These are phyloP conservation scores for Tricholoma matsutake DNA, from an alignment of 768 basidiomycete genomes.

Conservation along the genomic window DNA sequence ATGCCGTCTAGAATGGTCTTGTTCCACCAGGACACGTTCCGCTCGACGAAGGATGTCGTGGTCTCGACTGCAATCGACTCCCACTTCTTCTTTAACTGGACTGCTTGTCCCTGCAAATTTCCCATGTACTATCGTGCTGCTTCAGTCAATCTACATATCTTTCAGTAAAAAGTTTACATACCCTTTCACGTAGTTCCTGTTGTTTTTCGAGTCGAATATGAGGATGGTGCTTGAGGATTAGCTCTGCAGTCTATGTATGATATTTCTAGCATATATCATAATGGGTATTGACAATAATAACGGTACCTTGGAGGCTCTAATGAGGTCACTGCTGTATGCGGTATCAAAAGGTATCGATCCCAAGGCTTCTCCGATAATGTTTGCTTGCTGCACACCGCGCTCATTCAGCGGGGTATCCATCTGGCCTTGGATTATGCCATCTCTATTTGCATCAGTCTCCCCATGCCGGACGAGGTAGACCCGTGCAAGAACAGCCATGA, in stretches of 20 bases:
- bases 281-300: constrained; percentile 3
- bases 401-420: constrained; percentile 65
- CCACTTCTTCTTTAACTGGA: constrained; percentile 11
- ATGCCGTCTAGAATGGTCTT: constrained; percentile 33
- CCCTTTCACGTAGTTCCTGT: constrained; percentile 61
- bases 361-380: constrained; percentile 50
- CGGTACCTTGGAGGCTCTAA: constrained; percentile 61
- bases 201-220: constrained; percentile 40
- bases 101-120: constrained; percentile 48
- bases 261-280: background rate
- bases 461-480: constrained; percentile 76
- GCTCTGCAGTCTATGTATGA: constrained; percentile 58
- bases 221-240: constrained; percentile 55
- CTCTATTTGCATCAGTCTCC: constrained; percentile 69
- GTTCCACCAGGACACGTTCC: constrained; percentile 66
- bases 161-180: constrained; percentile 25
- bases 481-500: constrained; percentile 33
- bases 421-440: constrained; percentile 72
- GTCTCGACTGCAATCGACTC: constrained; percentile 17
- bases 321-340: constrained; percentile 72
- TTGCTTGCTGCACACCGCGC: constrained; percentile 57
- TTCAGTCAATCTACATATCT: background rate
- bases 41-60: constrained; percentile 40
- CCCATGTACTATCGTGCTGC: constrained; percentile 19
- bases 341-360: constrained; percentile 50